These are phyloP conservation scores for Leccinellum albellum DNA, from an alignment of 768 basidiomycete genomes.

Conservation along the genomic window DNA sequence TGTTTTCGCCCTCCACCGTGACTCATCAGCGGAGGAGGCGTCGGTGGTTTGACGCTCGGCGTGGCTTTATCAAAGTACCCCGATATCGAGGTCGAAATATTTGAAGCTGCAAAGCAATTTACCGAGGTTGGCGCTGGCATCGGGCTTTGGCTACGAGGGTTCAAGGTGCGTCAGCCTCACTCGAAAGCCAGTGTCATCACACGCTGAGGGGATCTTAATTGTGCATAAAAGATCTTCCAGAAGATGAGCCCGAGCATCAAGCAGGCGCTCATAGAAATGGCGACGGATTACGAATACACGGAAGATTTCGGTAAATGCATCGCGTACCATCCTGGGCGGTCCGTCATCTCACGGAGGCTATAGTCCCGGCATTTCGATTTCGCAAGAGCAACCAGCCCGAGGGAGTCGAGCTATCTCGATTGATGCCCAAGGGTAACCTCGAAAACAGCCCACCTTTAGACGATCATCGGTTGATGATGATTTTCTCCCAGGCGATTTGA, in stretches of 20 bases:
- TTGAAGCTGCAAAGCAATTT: conserved; percentile 50
- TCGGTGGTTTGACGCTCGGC: conserved; percentile 39
- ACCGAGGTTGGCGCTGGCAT: conserved; percentile 59
- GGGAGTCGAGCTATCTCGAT: conserved; percentile 50
- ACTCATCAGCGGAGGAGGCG: conserved; percentile 37
- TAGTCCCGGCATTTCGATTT: conserved; percentile 52
- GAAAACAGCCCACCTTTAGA: not conserved
- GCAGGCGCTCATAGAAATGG: conserved; percentile 11
- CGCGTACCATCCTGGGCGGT: not conserved
- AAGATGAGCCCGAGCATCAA: conserved; percentile 19
- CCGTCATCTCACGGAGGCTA: not conserved
- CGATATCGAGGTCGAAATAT: conserved; percentile 55
- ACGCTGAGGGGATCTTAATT: not conserved
- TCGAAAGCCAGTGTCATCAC: not conserved
- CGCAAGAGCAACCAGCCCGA: conserved; percentile 58
- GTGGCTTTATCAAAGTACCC: conserved; percentile 38
- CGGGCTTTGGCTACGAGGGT: conserved; percentile 38
- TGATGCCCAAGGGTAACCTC: conserved; percentile 52
- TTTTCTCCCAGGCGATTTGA: conserved; percentile 40
- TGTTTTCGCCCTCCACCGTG: not conserved
- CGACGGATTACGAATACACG: conserved; percentile 20
- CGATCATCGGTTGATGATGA: not conserved
- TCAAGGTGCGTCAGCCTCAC: conserved; percentile 22
- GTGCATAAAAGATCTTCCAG: conserved; percentile 14
- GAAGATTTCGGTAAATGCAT: conserved; percentile 20